phyloP scores from a whole-genome alignment of 139 green algal genomes.

The Tetradesmus obliquus region DNA sequence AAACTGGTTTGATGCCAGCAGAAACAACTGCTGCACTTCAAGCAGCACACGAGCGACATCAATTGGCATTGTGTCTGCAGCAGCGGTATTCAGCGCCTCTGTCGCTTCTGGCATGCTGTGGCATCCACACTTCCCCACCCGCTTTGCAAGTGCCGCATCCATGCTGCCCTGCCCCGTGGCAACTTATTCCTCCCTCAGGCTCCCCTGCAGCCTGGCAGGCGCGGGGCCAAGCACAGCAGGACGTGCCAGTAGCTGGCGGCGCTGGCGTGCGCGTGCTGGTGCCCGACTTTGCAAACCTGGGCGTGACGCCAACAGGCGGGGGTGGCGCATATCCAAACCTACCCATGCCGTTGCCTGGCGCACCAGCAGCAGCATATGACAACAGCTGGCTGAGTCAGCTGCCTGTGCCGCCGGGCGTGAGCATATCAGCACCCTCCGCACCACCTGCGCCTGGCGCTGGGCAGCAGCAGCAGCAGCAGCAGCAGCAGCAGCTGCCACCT shows the following conservation, averaged over 20 bases:
- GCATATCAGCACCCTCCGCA: slow-evolving; percentile 20
- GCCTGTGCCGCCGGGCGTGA: slow-evolving; percentile 14
- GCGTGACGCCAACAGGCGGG: not conserved
- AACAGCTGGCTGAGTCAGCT: slow-evolving; percentile 8
- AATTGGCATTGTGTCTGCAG: too few relatives aligned
- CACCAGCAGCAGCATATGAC: slow-evolving; percentile 3
- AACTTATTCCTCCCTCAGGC: not conserved
- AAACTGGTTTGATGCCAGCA: too few relatives aligned
- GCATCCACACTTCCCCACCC: too few relatives aligned
- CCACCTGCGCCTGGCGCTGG: not conserved
- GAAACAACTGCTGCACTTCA: too few relatives aligned
- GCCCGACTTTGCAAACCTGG: not conserved
- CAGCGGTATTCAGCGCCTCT: too few relatives aligned
- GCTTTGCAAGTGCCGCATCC: too few relatives aligned
- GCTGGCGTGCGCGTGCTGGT: not conserved
- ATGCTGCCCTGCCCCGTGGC: not conserved
- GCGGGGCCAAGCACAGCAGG: not conserved
- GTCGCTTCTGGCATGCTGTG: too few relatives aligned
- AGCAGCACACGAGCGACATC: too few relatives aligned
- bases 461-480: slow-evolving; percentile 20
- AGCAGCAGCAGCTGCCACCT: slow-evolving; percentile 8
- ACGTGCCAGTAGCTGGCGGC: not conserved
- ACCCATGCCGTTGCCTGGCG: not conserved
- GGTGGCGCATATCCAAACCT: slow-evolving; percentile 12
- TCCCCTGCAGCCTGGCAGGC: slow-evolving; percentile 28